Evolutionary conservation across 768 basidiomycete species (phyloP), one percentile per base, ranked within the genome.

Genomic region (Trametes gibbosa): DNA sequence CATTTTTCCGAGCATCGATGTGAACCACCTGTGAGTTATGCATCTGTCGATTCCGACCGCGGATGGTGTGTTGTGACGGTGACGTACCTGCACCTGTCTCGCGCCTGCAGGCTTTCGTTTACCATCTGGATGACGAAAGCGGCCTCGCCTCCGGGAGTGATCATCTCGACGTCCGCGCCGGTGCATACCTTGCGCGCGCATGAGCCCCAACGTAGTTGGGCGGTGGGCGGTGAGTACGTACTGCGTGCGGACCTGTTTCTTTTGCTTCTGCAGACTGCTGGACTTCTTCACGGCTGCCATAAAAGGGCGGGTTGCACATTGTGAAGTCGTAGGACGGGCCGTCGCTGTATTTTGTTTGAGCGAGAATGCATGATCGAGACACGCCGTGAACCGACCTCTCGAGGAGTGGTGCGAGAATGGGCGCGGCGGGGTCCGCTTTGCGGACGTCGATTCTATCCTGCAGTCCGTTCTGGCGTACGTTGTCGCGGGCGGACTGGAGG

Each of bases 271-370:
- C 82, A 1, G 84, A 85, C 2, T 72, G 68, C 0, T 66, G 63
- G 8, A 94, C 80, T 58, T 98, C 96, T 29, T 85, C 83, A 0
- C 70, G 67, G 56, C 85, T 90, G n/a, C 77, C 69, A 68, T 97
- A 98, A 72, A 99, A 99, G 0, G 96, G 96, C 0, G 96, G 96
- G 70, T 98, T 99, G 74, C 95, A 98, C 85, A 98, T 92, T 0
- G 86, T 84, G 63, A 96, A 93, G 57, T 89, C 83, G 66, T 86
- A 84, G 46, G 21, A 46, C 27, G 37, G 13, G 37, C 42, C 37
- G 43, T 43, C 49, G 29, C 61, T 58, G 16, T 10, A n/a, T 3
- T n/a, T 12, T 1, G 5, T n/a, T 12, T 1, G 13, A 25, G 39
- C 13, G 19, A 32, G 3, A 10, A 5, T 23, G 3, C 13, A 21